Evolutionary conservation across 768 basidiomycete genomes (phyloP).

Genomic region (Kwoniella mangroviensis): DNA sequence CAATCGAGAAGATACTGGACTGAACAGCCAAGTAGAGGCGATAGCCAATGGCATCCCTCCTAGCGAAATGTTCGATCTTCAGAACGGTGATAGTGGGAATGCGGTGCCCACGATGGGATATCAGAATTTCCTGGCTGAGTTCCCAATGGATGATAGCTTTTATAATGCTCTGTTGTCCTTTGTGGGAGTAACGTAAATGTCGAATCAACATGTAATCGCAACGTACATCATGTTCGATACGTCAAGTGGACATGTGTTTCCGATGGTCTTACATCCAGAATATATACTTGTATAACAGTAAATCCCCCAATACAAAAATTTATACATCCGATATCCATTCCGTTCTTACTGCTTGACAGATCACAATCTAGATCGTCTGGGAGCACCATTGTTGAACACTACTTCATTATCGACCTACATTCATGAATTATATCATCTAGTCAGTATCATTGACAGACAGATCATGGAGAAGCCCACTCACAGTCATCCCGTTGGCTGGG

Average conservation of each 20-base stretch:
- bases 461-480: constrained; percentile 8
- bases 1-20: neutral
- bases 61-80: no score
- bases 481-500: constrained; percentile 46
- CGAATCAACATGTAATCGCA: neutral
- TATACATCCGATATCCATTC: neutral
- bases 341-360: neutral
- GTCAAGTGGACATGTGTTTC: neutral
- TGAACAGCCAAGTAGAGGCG: neutral
- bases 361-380: constrained; percentile 6
- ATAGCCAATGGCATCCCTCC: no score
- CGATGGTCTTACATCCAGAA: no score
- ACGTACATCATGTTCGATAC: neutral
- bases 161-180: constrained; percentile 7
- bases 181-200: neutral
- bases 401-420: constrained; percentile 22
- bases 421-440: neutral
- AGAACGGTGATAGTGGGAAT: neutral
- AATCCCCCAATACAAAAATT: neutral
- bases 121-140: constrained; percentile 3
- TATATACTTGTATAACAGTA: no score
- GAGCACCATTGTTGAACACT: constrained; percentile 29
- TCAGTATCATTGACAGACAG: neutral
- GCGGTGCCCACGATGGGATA: constrained; percentile 3
- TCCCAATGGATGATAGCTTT: constrained; percentile 1